Evolutionary conservation across 169 alveolate species (phyloP), one percentile per base, ranked within the genome.

Genomic region (Plasmodium cynomolgi): DNA sequence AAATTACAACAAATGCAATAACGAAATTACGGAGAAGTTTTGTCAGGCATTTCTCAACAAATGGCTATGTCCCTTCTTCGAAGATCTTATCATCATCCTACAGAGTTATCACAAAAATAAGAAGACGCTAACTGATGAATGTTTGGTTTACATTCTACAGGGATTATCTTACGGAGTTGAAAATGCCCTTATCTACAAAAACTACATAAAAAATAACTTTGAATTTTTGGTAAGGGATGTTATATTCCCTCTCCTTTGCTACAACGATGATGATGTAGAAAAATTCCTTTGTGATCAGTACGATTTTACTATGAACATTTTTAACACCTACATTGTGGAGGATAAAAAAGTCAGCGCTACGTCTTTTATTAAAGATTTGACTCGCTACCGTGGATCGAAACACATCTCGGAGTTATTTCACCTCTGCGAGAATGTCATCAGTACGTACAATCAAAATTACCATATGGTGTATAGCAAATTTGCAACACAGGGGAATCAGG

Each of bases 131-230:
- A 88, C 94, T 13, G 94, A 88, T 56, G 94, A 88, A 17, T 88
- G 94, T n/a, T 80, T 88, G 31, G 56, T 88, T 0, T 88, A 79
- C 71, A 34, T 88, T 4, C 41, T 88, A 13, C 86, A 80, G 71
- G 94, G 94, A 9, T 41, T 88, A 58, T 88, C 94, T 15, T 88
- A 88, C 71, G 94, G 94, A 34, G 94, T 88, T n/a, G 94, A 88
- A 79, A 88, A 88, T 54, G 86, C 94, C 41, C 17, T 88, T 4
- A 80, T 88, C 9, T 88, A 88, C 71, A 88, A 88, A 79, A 88
- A 88, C 47, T 88, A 88, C 33, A 88, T 88, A 71, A 88, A 88
- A 88, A 88, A 7, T 47, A 88, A 88, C 71, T 23, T 88, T 47
- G 90, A 80, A 2, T 88, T 88, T 88, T n/a, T 88, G 11, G 80